Percentiles rank a stretch among this genome's conserved stretches.
phyloP scores from a whole-genome alignment of 2,329 filamentous ascomycete genomes.

The Trichoderma citrinoviride region DNA sequence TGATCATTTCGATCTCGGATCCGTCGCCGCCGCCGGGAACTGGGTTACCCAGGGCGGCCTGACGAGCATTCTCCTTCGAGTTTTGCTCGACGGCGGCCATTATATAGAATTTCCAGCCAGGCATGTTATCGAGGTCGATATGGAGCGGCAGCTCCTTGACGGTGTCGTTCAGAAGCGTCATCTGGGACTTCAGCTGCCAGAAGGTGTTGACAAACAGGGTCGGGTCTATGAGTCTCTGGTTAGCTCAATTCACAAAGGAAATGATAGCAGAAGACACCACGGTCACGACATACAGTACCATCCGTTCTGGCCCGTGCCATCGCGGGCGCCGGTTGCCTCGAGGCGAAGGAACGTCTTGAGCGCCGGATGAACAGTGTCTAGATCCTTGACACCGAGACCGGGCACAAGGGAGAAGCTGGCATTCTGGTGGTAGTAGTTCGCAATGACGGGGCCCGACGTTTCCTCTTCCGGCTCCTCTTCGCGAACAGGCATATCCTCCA shows the following conservation, averaged over 20 bases:
- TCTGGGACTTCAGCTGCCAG: conserved; percentile 90
- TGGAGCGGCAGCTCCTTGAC: conserved; percentile 78
- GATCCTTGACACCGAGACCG: conserved; percentile 68
- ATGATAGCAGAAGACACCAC: not conserved
- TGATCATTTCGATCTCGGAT: conserved; percentile 93
- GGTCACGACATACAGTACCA: conserved; percentile 69
- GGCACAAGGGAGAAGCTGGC: conserved; percentile 86
- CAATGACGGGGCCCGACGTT: conserved; percentile 65
- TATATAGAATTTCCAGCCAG: conserved; percentile 85
- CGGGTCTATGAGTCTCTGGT: conserved; percentile 51
- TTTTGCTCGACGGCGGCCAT: conserved; percentile 83
- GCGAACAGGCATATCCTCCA: conserved; percentile 51
- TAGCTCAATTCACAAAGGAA: not conserved
- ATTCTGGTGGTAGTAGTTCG: conserved; percentile 93
- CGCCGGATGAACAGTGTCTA: conserved; percentile 66
- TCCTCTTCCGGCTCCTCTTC: conserved; percentile 51
- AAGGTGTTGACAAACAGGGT: conserved; percentile 93
- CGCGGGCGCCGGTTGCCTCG: conserved; percentile 76
- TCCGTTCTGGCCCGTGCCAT: conserved; percentile 78
- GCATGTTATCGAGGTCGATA: conserved; percentile 77
- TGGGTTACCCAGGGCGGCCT: conserved; percentile 70
- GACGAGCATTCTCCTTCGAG: conserved; percentile 76
- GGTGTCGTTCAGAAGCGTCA: conserved; percentile 88
- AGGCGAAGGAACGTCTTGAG: conserved; percentile 74
- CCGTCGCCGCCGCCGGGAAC: conserved; percentile 81